These are phyloP conservation scores for Diversispora epigaea DNA, from an alignment of 192 early-diverging fungal species.

Conservation along the genomic window DNA sequence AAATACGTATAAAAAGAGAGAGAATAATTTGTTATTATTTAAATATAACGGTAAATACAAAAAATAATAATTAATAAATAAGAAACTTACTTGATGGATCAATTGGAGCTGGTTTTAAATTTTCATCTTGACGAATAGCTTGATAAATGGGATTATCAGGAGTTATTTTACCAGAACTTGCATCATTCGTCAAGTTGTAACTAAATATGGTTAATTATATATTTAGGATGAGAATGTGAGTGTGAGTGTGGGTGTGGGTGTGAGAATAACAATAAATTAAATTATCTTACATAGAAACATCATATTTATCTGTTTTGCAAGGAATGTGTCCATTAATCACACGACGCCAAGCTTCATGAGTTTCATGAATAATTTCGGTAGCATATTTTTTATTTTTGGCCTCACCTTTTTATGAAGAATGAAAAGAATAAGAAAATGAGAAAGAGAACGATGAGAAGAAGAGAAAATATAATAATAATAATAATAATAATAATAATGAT, in stretches of 20 bases:
- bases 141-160: slow-evolving; percentile 56
- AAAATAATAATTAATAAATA: slow-evolving; percentile 1
- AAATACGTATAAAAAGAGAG: no score
- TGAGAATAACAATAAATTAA: slow-evolving; percentile 19
- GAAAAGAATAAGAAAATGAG: no score
- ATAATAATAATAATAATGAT: no score
- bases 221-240: not conserved
- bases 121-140: slow-evolving; percentile 58
- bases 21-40: no score
- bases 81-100: slow-evolving; percentile 59
- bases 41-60: slow-evolving; percentile 37
- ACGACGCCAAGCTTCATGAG: slow-evolving; percentile 89
- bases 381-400: slow-evolving; percentile 90
- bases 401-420: slow-evolving; percentile 54
- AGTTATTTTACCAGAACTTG: slow-evolving; percentile 71
- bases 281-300: slow-evolving; percentile 61
- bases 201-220: slow-evolving; percentile 40
- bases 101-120: slow-evolving; percentile 63
- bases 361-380: slow-evolving; percentile 86
- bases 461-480: no score
- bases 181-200: slow-evolving; percentile 66
- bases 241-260: no score
- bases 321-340: slow-evolving; percentile 70
- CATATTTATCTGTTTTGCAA: slow-evolving; percentile 66
- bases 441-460: no score